A percentile compares a stretch with the other conserved stretches of the same genome.
phyloP scores from a whole-genome alignment of 2,329 filamentous ascomycete genomes.

The Exophiala sideris region DNA sequence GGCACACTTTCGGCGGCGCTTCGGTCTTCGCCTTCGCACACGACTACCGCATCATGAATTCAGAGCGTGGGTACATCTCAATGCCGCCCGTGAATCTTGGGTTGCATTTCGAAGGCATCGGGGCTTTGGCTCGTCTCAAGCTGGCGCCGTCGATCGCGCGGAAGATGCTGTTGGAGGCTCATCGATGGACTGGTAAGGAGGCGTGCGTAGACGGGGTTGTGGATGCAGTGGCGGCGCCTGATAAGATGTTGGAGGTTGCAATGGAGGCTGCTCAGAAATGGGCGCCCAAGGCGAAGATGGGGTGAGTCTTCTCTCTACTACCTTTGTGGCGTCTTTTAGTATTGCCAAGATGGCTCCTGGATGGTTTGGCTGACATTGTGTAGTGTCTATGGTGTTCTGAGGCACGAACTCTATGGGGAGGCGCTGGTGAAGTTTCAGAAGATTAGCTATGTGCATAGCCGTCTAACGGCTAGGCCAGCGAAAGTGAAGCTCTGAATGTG shows the following conservation, averaged over 20 bases:
- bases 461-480: conserved; percentile 38
- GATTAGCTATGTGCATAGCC: conserved; percentile 54
- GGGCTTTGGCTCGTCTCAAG: conserved; percentile 50
- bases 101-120: conserved; percentile 55
- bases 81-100: conserved; percentile 55
- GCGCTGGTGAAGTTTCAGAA: conserved; percentile 47
- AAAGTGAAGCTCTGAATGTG: conserved; percentile 46
- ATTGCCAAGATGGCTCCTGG: too few relatives aligned
- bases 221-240: conserved; percentile 48
- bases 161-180: conserved; percentile 54
- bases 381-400: conserved; percentile 49
- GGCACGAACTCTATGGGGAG: conserved; percentile 54
- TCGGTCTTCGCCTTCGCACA: conserved; percentile 45
- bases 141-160: conserved; percentile 48
- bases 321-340: too few relatives aligned
- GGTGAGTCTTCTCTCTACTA: too few relatives aligned
- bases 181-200: conserved; percentile 52
- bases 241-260: conserved; percentile 46
- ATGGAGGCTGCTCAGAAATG: conserved; percentile 42
- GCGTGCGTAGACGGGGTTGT: conserved; percentile 53
- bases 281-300: conserved; percentile 35
- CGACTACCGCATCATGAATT: conserved; percentile 48
- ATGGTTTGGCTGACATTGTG: too few relatives aligned
- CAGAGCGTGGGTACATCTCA: conserved; percentile 42
- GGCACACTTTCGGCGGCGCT: conserved; percentile 49